Percentiles rank a stretch among this genome's conserved stretches.
Conservation (phyloP, 2,329 filamentous ascomycete species). For the Basipetospora chlamydospora region DNA sequence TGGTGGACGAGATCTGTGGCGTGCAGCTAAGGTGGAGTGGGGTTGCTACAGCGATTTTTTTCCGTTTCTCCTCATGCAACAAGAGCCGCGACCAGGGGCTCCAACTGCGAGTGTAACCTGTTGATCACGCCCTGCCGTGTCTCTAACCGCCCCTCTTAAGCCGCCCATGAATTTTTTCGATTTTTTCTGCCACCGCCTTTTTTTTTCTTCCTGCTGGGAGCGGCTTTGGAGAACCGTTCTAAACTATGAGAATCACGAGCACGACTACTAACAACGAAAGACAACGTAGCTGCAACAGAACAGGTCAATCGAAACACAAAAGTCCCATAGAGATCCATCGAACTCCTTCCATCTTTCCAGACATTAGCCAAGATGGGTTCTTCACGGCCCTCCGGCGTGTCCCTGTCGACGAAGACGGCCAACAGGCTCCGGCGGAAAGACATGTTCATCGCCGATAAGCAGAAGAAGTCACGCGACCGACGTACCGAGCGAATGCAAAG, state of each 20-base stretch:
- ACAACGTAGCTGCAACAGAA: too few species aligned
- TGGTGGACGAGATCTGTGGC: neutral
- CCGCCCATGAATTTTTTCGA: slow-evolving; percentile 3
- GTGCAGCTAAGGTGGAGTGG: slow-evolving; percentile 4
- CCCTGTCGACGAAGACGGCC: slow-evolving; percentile 31
- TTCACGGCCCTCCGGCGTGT: slow-evolving; percentile 13
- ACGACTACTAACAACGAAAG: too few species aligned
- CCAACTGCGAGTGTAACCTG: neutral
- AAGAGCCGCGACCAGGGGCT: too few species aligned
- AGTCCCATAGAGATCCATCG: too few species aligned
- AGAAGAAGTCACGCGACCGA: slow-evolving; percentile 55
- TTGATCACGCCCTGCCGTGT: neutral
- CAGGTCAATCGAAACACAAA: too few species aligned
- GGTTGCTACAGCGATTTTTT: slow-evolving; percentile 5
- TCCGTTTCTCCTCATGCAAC: too few species aligned
- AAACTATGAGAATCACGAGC: too few species aligned
- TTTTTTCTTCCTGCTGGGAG: too few species aligned
- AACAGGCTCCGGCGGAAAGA: slow-evolving; percentile 73
- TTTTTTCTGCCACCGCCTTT: slow-evolving; percentile 6
- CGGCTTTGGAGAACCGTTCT: too few species aligned
- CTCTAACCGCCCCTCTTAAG: neutral
- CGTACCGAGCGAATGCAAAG: slow-evolving; percentile 63
- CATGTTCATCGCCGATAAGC: slow-evolving; percentile 69
- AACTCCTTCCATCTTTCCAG: too few species aligned
- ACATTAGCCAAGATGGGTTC: too few species aligned